Percentiles rank a stretch among this genome's conserved stretches.
phyloP scores from a whole-genome alignment of 768 basidiomycete genomes.

The Panaeolus cyanescens region DNA sequence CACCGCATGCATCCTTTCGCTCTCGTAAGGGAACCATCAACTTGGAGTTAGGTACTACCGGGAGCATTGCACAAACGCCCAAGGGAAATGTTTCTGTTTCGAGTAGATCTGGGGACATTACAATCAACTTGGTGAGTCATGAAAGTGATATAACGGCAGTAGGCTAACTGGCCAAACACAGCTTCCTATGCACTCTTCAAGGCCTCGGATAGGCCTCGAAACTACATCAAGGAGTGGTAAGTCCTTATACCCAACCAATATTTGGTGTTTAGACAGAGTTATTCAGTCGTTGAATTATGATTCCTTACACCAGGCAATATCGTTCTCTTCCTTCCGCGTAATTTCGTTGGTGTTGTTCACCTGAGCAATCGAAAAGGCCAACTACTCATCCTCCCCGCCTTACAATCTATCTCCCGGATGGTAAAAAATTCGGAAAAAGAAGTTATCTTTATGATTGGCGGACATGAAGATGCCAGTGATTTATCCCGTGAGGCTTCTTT shows the following conservation, averaged over 20 bases:
- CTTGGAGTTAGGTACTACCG: slow-evolving; percentile 39
- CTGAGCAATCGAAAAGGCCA: slow-evolving; percentile 33
- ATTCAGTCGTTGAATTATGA: too few species aligned
- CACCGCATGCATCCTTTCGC: slow-evolving; percentile 42
- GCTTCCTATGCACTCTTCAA: slow-evolving; percentile 31
- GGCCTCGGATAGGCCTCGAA: slow-evolving; percentile 40
- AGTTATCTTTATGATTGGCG: slow-evolving; percentile 38
- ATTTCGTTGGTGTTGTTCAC: slow-evolving; percentile 38
- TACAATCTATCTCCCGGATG: slow-evolving; percentile 29
- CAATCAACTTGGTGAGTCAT: slow-evolving; percentile 38
- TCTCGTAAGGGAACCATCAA: slow-evolving; percentile 41
- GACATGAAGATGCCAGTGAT: slow-evolving; percentile 17
- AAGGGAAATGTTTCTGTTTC: slow-evolving; percentile 40
- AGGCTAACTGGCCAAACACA: slow-evolving; percentile 14
- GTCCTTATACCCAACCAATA: too few species aligned
- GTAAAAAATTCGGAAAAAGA: slow-evolving; percentile 37
- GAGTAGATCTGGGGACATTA: slow-evolving; percentile 38
- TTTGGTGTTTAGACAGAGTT: too few species aligned
- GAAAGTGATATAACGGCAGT: too few species aligned
- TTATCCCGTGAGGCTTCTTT: slow-evolving; percentile 32
- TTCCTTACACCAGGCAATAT: slow-evolving; percentile 33
- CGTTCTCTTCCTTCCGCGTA: slow-evolving; percentile 34
- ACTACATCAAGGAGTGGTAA: slow-evolving; percentile 35
- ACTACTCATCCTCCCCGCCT: slow-evolving; percentile 34
- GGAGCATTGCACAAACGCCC: slow-evolving; percentile 26